Evolutionary conservation across 768 basidiomycete genomes (phyloP).

Genomic region (Macrocybe gigantea): DNA sequence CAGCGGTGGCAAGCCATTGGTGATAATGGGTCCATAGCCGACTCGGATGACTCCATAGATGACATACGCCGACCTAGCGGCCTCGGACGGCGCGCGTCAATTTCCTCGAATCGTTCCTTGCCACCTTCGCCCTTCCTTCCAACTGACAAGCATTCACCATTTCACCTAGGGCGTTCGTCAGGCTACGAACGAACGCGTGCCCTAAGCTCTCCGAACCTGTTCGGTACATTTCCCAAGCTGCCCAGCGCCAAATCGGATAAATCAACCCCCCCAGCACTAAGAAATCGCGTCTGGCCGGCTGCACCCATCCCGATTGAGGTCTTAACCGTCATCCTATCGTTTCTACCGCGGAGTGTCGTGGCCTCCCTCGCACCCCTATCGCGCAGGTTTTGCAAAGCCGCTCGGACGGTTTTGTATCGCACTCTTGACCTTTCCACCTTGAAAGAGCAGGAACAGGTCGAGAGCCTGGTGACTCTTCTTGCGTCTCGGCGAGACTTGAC

Average conservation of each 20-base stretch:
- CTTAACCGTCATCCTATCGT: slow-evolving; percentile 23
- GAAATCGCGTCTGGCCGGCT: no score
- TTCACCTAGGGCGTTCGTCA: slow-evolving; percentile 3
- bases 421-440: slow-evolving; percentile 28
- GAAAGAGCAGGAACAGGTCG: slow-evolving; percentile 17
- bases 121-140: slow-evolving; percentile 27
- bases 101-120: slow-evolving; percentile 27
- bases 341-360: slow-evolving; percentile 24
- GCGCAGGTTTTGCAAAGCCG: slow-evolving; percentile 25
- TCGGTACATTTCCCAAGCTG: slow-evolving; percentile 16
- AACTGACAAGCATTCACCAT: slow-evolving; percentile 13
- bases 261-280: no score
- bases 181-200: slow-evolving; percentile 20
- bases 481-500: slow-evolving; percentile 33
- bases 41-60: slow-evolving; percentile 18
- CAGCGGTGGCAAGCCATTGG: slow-evolving; percentile 7
- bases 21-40: slow-evolving; percentile 9
- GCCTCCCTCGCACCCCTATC: slow-evolving; percentile 25
- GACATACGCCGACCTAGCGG: slow-evolving; percentile 44
- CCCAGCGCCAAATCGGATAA: no score
- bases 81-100: slow-evolving; percentile 31
- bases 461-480: slow-evolving; percentile 29
- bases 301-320: slow-evolving; percentile 27
- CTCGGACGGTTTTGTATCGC: slow-evolving; percentile 25
- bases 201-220: slow-evolving; percentile 32